Evolutionary conservation across 2,329 filamentous ascomycete genomes (phyloP), one percentile per base, ranked within the genome.

Genomic region (Calonectria leucothoes): DNA sequence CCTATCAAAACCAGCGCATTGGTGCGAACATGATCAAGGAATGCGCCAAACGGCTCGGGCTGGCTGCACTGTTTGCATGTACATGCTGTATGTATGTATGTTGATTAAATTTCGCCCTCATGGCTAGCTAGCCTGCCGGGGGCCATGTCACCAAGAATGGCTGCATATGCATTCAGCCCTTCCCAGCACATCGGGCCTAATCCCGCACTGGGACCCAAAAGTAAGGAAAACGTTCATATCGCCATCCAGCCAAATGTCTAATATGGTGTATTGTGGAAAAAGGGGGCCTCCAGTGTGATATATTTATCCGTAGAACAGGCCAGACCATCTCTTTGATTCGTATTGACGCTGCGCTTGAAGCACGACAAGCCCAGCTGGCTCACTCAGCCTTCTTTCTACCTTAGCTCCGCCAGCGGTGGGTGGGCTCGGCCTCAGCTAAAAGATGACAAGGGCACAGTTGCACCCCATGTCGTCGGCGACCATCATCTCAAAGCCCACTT

Each of bases 401-500:
- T 45, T 15, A 42, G 64, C 52, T 59, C 63, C 25, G 45, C 33
- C 6, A 17, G 7, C 27, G 57, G 55, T 23, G 55, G 57, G 55
- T 23, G 55, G 55, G 45, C 37, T 45, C 20, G 23, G 55, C 33
- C 39, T 39, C 48, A 49, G 39, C 35, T 52, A 52, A 57, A 61
- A 42, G 37, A 39, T 55, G 45, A 33, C 52, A 29, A 45, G 55
- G 55, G 55, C 37, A 39, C 35, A 39, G 55, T 39, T 35, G n/a
- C 12, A 35, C 20, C n/a, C 35, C 37, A 45, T 59, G 51, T 49
- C 1, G 49, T 63, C 39, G 67, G 57, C 45, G 55, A 69, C 67
- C 20, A 33, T 63, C 55, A 61, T 52, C 33, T 55, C 29, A 51
- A 66, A 71, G 37, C 39, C 61, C 69, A 61, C 69, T 57, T 57